Evolutionary conservation across 192 early-diverging fungal genomes (phyloP), one percentile per base, ranked within the genome.

Genomic region (Pilaira anomala): DNA sequence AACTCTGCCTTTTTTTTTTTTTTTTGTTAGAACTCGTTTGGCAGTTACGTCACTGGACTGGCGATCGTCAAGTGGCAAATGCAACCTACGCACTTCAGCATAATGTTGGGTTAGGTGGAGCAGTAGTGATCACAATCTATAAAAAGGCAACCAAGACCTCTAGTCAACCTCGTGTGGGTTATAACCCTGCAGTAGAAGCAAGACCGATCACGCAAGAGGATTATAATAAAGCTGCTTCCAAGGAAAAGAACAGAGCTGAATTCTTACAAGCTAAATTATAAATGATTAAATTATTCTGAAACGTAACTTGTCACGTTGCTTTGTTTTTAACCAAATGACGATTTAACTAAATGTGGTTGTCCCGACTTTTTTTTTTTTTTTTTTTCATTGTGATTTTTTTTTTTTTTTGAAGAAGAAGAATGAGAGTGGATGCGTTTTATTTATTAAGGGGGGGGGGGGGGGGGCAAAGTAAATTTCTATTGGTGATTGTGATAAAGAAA

Each of bases 81-180:
- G 76, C 76, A 48, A 81, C 75, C 54, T 80, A 83, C 39, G 87
- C 83, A 3, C 76, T 90, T 24, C 88, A 90, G 55, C 88, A 90
- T 70, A 90, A 89, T 64, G 76, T 90, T 49, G 87, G 88, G 36
- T 77, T 90, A 29, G 88, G 88, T 25, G 88, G 88, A 60, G 88
- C 88, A 22, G 88, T 82, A 12, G 88, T 90, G 25, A 56, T 90
- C 18, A 74, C 80, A 0, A 55, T 88, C 28, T 88, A 87, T 69
- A 80, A 79, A 66, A 82, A 80, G 68, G 73, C 77, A 33, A 76
- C 69, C 55, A 69, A 48, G 56, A 72, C 65, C 7, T 60, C 74
- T 40, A 41, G 69, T 4, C 60, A 75, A 65, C 72, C 73, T 52
- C 78, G 69, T 51, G 60, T 73, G 41, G 73, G 67, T 24, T 85